Conservation (phyloP, 225 moss, liverwort and hornwort species). For the Polytrichum formosum region DNA sequence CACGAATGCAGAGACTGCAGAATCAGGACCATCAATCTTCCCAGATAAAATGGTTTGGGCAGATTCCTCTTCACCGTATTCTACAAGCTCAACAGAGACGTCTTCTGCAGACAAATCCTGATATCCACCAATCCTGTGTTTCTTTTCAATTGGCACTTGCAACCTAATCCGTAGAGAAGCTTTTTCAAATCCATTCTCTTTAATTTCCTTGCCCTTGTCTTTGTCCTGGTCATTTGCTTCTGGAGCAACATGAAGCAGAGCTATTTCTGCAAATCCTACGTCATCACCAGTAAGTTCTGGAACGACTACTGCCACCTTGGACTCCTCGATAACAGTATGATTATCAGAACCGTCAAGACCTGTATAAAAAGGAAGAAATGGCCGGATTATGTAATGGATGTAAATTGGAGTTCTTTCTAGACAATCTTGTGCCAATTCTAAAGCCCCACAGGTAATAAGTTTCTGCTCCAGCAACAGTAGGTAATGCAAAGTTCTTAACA, state of each 20-base stretch:
- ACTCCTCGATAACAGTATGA: constrained; percentile 22
- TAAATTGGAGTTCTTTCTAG: constrained; percentile 5
- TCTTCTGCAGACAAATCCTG: constrained; percentile 42
- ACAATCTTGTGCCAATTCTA: constrained; percentile 1
- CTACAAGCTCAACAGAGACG: constrained; percentile 44
- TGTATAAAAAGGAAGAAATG: constrained; percentile 14
- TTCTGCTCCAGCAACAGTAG: neutral
- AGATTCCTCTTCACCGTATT: constrained; percentile 26
- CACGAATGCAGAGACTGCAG: constrained; percentile 64
- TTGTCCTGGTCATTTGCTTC: constrained; percentile 23
- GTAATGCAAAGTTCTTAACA: neutral
- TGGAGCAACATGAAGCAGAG: constrained; percentile 34
- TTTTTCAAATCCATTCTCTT: constrained; percentile 21
- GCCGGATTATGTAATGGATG: constrained; percentile 10
- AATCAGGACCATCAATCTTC: constrained; percentile 69
- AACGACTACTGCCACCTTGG: constrained; percentile 30
- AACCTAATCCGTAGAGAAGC: constrained; percentile 34
- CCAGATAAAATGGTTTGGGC: constrained; percentile 53
- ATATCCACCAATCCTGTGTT: constrained; percentile 33
- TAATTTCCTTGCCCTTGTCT: constrained; percentile 25
- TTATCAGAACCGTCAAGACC: constrained; percentile 21
- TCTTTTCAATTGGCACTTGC: constrained; percentile 31
- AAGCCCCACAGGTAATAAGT: constrained; percentile 3
- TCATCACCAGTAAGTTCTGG: constrained; percentile 30
- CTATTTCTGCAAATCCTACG: constrained; percentile 48